Base-by-base conservation (phyloP, 2,329 filamentous ascomycete genomes). In the Diaporthe ampelina region DNA sequence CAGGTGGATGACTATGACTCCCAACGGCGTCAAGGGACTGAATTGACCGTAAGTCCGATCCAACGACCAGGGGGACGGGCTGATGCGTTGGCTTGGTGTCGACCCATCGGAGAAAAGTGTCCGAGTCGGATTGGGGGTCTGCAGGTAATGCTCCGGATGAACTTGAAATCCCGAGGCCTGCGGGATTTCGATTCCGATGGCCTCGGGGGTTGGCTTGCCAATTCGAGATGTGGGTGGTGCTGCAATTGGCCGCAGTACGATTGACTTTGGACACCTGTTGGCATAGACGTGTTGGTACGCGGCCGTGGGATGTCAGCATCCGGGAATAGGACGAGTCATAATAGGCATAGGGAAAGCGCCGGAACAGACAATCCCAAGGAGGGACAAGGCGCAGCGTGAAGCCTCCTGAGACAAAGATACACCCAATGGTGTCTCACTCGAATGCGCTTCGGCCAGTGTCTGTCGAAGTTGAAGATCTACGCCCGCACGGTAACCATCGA, bases 101-200 rank as follows among this genome's bases (percentile, higher is more conserved):
- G 61, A 67, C 61, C 29, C 63, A 67, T 15, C 61, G 45, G 63
- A 52, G 21, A 52, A 67, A 52, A 52, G 45, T 67, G 29, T 67
- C 63, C 63, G 43, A 37, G 21, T 67, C 29, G 63, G 21, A 37
- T 11, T 19, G 45, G 63, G 59, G 61, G 61, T 50, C 61, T 65
- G 61, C 43, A 7, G 21, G n/a, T 13, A 65, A 3, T n/a, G 43
- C 43, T 50, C 61, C 61, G 61, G 63, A 67, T 19, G 45, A 67
- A 67, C 45, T 67, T 4, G 13, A 67, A 52, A 10, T n/a, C 29
- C 48, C 48, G 48, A 37, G 21, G 63, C 45, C 21, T 40, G 29
- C 63, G 61, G 61, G 35, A 37, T 52, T 19, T 11, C 9, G 3
- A 9, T 37, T 11, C 21, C 45, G 61, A n/a, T n/a, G 45, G 45